Evolutionary conservation across 495 filamentous ascomycete species (phyloP).

Genomic region (Amorphotheca resinae): DNA sequence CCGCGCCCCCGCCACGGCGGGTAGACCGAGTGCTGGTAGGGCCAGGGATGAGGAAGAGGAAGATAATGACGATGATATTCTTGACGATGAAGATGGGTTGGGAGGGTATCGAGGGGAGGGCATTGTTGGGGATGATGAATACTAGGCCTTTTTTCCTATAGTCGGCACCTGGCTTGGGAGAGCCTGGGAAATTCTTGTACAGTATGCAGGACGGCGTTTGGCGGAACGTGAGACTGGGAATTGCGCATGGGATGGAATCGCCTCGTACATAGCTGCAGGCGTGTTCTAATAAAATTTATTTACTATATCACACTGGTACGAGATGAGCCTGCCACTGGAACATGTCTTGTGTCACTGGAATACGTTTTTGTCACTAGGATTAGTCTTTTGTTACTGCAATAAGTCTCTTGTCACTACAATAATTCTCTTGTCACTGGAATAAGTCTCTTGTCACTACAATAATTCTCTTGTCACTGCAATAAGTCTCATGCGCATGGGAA

Average conservation of each 20-base stretch:
- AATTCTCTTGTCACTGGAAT: no score
- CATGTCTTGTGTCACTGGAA: no score
- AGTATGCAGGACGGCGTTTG: conserved; percentile 1
- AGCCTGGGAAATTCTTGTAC: conserved; percentile 7
- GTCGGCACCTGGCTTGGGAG: no score
- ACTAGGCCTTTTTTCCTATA: background rate
- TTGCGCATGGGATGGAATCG: background rate
- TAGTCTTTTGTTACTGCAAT: no score
- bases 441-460: no score
- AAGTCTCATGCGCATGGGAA: no score
- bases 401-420: no score
- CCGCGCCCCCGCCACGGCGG: conserved; percentile 4
- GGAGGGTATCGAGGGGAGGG: conserved; percentile 21
- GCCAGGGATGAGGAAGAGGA: conserved; percentile 24
- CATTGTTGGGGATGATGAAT: conserved; percentile 23
- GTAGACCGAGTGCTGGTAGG: conserved; percentile 25
- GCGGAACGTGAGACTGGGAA: conserved; percentile 1
- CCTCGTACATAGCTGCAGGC: background rate
- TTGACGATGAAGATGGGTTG: conserved; percentile 19
- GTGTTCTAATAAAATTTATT: no score
- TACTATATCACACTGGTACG: no score
- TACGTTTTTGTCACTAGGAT: no score
- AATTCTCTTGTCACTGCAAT: no score
- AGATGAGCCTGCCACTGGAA: no score
- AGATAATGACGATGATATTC: conserved; percentile 22